Percentiles rank a stretch among this genome's conserved stretches.
These are phyloP conservation scores for Paecilomyces sp. DNA, from an alignment of 2,329 filamentous ascomycete species.

Conservation along the genomic window DNA sequence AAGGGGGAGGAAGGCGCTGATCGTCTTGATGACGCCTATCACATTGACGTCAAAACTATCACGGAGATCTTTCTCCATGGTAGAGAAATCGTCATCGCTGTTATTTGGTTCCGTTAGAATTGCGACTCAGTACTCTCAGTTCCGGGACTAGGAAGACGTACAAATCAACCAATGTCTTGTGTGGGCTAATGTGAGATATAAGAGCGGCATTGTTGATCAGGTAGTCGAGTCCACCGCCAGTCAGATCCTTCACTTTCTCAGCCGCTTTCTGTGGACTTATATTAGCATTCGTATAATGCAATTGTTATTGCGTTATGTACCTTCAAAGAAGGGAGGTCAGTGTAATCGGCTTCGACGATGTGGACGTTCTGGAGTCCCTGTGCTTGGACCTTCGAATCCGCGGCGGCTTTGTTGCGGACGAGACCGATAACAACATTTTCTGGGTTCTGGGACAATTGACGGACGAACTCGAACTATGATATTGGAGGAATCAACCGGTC, in stretches of 20 bases:
- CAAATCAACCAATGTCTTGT: conserved; percentile 30
- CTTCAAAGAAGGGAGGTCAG: conserved; percentile 33
- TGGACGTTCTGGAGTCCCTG: conserved; percentile 22
- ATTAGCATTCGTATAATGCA: background rate
- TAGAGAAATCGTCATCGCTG: conserved; percentile 22
- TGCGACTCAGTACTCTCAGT: background rate
- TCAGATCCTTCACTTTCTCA: conserved; percentile 11
- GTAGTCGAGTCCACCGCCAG: conserved; percentile 38
- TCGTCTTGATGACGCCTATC: conserved; percentile 46
- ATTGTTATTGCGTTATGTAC: conserved; percentile 8
- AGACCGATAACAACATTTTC: conserved; percentile 43
- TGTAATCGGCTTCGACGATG: conserved; percentile 42
- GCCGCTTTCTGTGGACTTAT: conserved; percentile 1
- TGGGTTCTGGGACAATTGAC: conserved; percentile 38
- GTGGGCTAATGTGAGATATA: conserved; percentile 20
- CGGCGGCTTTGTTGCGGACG: conserved; percentile 40
- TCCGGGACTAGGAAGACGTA: conserved; percentile 18
- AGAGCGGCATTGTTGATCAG: conserved; percentile 46
- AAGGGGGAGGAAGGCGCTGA: conserved; percentile 48
- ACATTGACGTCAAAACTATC: conserved; percentile 42
- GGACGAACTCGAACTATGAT: conserved; percentile 44
- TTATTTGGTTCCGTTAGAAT: conserved; percentile 1
- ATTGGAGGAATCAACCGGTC: background rate
- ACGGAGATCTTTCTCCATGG: conserved; percentile 28
- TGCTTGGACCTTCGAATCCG: conserved; percentile 36